Evolutionary conservation across 352 stramenopile species (phyloP), one percentile per base, ranked within the genome.

Genomic region (Phytophthora citrophthora): DNA sequence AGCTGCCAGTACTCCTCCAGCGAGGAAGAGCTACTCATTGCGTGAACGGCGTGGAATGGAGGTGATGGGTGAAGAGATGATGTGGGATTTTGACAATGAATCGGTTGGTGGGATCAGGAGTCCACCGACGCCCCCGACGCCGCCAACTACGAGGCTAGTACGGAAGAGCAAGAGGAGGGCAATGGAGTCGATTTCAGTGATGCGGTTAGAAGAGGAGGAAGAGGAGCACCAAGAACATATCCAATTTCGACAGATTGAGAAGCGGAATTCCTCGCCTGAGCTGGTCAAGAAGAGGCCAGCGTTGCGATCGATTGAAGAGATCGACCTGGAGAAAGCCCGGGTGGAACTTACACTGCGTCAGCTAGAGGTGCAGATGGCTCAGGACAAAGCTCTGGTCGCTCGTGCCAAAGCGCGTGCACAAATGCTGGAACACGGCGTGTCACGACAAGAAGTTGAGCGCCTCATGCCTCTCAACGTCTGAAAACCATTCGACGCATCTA

Each of bases 331-430:
- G 38, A 73, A 67, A 41, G 70, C 70, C 48, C 61, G 61, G 3
- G 41, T 79, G 13, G 71, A 79, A 31, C 62, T 76, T 13, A 60
- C 71, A 23, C 20, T 76, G 26, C 62, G 71, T 3, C 45, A 60
- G n/a, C 39, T 76, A 23, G 57, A 76, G 46, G 29, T 76, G 52
- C 70, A 77, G 39, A 70, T 70, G 46, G 70, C 65, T 10, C 70
- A 66, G 11, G 67, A 79, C 40, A 58, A 70, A 47, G 67, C 70
- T 1, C 51, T 79, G 26, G 58, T 79, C 10, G 53, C 45, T 50
- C 71, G 57, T 13, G 71, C 57, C 8, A 73, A 71, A 45, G 62
- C 70, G 9, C 57, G 70, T 5, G 40, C 47, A 4, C 62, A 79
- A 58, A 47, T 79, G 18, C n/a, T 73, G 18, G 58, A 68, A 13